Conservation (phyloP, 257 asterid genomes). For the Nicotiana noctiflora region DNA sequence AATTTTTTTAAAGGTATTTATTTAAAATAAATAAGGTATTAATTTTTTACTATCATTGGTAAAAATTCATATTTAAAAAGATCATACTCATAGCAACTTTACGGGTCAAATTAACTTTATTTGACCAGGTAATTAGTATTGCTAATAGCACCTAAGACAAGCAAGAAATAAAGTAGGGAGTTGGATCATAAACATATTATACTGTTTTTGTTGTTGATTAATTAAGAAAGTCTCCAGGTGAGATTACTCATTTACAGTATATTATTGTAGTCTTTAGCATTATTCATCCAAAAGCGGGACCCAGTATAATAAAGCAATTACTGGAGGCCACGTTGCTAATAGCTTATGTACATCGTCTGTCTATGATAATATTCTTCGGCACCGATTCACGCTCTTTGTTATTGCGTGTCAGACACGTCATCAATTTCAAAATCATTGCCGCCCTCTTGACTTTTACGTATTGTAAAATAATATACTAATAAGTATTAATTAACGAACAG, state of each 20-base stretch:
- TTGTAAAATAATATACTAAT: neutral
- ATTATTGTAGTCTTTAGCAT: neutral
- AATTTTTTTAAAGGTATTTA: no score
- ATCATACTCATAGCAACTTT: neutral
- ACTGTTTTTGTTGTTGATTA: conserved; percentile 1
- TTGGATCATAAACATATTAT: neutral
- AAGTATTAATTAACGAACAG: neutral
- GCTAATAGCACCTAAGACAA: neutral
- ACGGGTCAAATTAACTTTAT: neutral
- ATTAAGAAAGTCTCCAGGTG: neutral
- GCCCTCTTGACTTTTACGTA: neutral
- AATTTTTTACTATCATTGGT: no score
- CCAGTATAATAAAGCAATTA: neutral
- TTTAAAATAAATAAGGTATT: no score
- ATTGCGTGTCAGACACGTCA: neutral
- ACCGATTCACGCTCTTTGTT: neutral
- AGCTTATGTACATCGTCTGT: neutral
- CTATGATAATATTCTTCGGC: neutral
- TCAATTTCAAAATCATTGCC: neutral
- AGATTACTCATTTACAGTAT: no score
- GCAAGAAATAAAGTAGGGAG: no score
- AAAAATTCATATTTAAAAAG: no score
- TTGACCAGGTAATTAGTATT: neutral
- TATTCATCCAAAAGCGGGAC: neutral
- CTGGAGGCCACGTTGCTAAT: conserved; percentile 1